A percentile compares a stretch with the other conserved stretches of the same genome.
Evolutionary conservation across 1,284 basidiomycete species (phyloP).

Genomic region (Ustilago trichophora): DNA sequence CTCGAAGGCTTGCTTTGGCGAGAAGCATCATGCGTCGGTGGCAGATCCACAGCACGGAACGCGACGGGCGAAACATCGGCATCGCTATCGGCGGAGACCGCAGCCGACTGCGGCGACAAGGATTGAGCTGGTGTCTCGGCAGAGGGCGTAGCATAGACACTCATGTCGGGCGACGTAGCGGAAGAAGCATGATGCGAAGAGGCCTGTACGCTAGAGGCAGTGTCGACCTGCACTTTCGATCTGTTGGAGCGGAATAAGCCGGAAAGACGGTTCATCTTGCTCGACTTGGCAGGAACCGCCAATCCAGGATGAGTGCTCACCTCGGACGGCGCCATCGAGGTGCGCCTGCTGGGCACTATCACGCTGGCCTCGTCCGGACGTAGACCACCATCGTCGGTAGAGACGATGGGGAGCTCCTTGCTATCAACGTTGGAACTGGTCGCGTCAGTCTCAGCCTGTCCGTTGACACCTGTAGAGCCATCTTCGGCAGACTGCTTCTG

Average conservation of each 20-base stretch:
- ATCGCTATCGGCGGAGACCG: conserved; percentile 28
- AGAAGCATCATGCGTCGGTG: conserved; percentile 5
- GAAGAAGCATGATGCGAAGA: conserved; percentile 1
- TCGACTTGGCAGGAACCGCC: conserved; percentile 8
- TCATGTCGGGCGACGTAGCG: conserved; percentile 4
- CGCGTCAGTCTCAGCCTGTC: neutral
- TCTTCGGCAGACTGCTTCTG: conserved; percentile 1
- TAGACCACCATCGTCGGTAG: neutral
- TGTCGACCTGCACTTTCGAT: conserved; percentile 15
- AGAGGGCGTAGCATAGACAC: conserved; percentile 18
- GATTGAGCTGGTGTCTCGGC: conserved; percentile 10
- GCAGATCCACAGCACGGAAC: conserved; percentile 25
- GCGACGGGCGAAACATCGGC: conserved; percentile 33
- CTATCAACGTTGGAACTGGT: neutral
- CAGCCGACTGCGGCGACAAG: conserved; percentile 32
- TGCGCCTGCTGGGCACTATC: conserved; percentile 22
- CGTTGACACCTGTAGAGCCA: neutral
- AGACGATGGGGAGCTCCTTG: neutral
- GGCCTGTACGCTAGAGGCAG: neutral
- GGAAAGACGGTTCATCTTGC: conserved; percentile 18
- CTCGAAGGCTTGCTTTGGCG: conserved; percentile 10
- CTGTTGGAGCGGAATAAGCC: conserved; percentile 24
- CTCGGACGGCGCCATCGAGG: conserved; percentile 20
- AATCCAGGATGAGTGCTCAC: conserved; percentile 1
- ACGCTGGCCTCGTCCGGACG: conserved; percentile 7